Percentiles rank a stretch among this genome's conserved stretches.
Evolutionary conservation across 768 basidiomycete species (phyloP).

Genomic region (Phanerochaete carnosa): DNA sequence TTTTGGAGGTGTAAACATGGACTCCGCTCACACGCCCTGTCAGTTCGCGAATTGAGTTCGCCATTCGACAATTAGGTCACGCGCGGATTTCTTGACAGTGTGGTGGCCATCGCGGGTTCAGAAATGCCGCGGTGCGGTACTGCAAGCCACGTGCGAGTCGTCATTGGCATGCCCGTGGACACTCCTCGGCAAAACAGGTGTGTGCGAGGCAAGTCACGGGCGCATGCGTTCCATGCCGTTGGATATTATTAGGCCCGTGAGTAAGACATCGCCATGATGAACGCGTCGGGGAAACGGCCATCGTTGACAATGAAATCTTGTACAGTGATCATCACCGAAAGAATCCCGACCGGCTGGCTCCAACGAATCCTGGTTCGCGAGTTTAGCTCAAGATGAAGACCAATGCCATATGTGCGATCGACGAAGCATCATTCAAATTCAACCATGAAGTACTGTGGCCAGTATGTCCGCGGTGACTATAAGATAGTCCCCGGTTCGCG

Average conservation of each 20-base stretch:
- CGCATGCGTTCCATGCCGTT: background rate
- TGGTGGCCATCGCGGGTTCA: background rate
- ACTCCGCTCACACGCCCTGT: background rate
- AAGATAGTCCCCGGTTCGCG: too few relatives aligned
- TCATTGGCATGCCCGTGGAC: background rate
- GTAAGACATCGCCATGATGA: background rate
- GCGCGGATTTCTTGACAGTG: background rate
- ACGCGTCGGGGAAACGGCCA: background rate
- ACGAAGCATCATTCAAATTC: too few relatives aligned
- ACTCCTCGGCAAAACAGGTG: background rate
- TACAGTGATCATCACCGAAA: background rate
- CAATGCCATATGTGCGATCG: too few relatives aligned
- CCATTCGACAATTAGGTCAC: too few relatives aligned
- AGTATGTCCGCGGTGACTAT: too few relatives aligned
- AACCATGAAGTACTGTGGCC: too few relatives aligned
- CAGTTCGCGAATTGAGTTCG: background rate
- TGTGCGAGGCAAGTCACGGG: background rate
- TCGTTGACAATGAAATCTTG: background rate
- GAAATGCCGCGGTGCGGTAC: background rate
- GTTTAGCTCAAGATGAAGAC: too few relatives aligned
- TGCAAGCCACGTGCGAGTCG: background rate
- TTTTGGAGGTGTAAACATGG: background rate
- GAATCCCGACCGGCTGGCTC: background rate
- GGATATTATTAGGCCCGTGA: background rate
- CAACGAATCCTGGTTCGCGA: background rate